Conservation (phyloP, 805 yeast genomes). For the Sugiyamaella chiloensis region DNA sequence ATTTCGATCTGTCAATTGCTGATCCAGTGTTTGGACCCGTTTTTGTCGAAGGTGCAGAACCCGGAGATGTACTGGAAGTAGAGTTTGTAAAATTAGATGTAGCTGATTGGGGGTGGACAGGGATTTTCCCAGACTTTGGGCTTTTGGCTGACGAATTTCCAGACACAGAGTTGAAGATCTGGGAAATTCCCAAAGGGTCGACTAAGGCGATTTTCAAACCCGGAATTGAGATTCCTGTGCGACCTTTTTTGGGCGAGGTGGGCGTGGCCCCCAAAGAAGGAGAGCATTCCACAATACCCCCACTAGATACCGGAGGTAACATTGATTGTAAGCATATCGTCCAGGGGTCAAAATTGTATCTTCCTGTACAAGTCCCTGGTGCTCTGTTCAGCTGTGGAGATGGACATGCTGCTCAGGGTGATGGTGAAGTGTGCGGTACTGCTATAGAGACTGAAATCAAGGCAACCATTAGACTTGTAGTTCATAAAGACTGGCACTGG, state of each 20-base stretch:
- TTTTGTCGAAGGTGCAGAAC: constrained; percentile 14
- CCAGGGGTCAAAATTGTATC: constrained; percentile 13
- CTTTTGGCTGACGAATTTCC: constrained; percentile 16
- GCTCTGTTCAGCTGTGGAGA: constrained; percentile 19
- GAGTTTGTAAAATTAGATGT: constrained; percentile 10
- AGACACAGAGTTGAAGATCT: constrained; percentile 10
- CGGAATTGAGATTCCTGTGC: constrained; percentile 16
- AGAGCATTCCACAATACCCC: constrained; percentile 17
- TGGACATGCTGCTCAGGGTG: constrained; percentile 20
- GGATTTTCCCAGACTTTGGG: constrained; percentile 15
- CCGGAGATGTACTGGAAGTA: constrained; percentile 17
- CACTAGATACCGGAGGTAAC: constrained; percentile 15
- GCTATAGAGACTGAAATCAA: constrained; percentile 15
- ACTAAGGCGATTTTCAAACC: constrained; percentile 12
- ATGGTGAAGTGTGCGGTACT: constrained; percentile 18
- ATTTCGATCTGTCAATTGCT: constrained; percentile 8
- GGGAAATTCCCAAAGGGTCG: constrained; percentile 11
- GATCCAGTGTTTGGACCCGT: constrained; percentile 19
- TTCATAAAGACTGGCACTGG: constrained; percentile 11
- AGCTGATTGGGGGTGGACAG: constrained; percentile 20
- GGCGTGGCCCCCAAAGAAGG: constrained; percentile 18
- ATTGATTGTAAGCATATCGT: constrained; percentile 13
- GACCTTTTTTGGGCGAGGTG: constrained; percentile 15
- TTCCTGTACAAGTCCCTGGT: constrained; percentile 16
- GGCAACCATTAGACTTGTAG: constrained; percentile 13